Percentiles rank a stretch among this genome's conserved stretches.
phyloP scores from a whole-genome alignment of 495 filamentous ascomycete species.

The Aspergillus mulundensis region DNA sequence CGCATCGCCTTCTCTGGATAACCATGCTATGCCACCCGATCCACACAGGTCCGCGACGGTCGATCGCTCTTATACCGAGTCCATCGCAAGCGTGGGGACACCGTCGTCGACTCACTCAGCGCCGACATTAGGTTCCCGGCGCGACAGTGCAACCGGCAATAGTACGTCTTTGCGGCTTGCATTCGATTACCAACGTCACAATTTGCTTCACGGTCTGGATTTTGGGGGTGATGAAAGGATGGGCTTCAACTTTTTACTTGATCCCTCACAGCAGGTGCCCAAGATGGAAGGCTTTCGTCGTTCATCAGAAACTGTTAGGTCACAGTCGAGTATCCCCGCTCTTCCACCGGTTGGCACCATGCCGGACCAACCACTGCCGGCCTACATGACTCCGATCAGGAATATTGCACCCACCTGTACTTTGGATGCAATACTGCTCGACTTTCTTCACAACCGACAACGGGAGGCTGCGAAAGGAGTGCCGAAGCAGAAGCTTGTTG shows the following conservation, averaged over 20 bases:
- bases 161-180: slow-evolving; percentile 29
- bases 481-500: slow-evolving; percentile 56
- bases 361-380: slow-evolving; percentile 23
- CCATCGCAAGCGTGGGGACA: slow-evolving; percentile 32
- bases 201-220: slow-evolving; percentile 52
- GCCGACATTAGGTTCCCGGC: slow-evolving; percentile 23
- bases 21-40: slow-evolving; percentile 18
- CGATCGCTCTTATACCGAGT: slow-evolving; percentile 30
- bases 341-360: slow-evolving; percentile 17
- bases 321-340: slow-evolving; percentile 21
- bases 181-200: slow-evolving; percentile 51
- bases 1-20: slow-evolving; percentile 26
- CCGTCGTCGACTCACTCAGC: slow-evolving; percentile 37
- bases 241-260: slow-evolving; percentile 65
- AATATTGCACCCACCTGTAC: slow-evolving; percentile 64
- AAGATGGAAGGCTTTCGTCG: slow-evolving; percentile 34
- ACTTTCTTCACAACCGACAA: slow-evolving; percentile 68
- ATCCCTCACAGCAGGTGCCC: slow-evolving; percentile 44
- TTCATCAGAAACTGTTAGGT: slow-evolving; percentile 26
- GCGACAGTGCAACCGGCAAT: slow-evolving; percentile 26
- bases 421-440: slow-evolving; percentile 68
- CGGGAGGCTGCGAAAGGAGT: slow-evolving; percentile 59
- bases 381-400: slow-evolving; percentile 49
- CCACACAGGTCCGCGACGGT: slow-evolving; percentile 14
- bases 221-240: slow-evolving; percentile 56